phyloP scores from a whole-genome alignment of 1,284 basidiomycete genomes.

The Tylopilus sp. region DNA sequence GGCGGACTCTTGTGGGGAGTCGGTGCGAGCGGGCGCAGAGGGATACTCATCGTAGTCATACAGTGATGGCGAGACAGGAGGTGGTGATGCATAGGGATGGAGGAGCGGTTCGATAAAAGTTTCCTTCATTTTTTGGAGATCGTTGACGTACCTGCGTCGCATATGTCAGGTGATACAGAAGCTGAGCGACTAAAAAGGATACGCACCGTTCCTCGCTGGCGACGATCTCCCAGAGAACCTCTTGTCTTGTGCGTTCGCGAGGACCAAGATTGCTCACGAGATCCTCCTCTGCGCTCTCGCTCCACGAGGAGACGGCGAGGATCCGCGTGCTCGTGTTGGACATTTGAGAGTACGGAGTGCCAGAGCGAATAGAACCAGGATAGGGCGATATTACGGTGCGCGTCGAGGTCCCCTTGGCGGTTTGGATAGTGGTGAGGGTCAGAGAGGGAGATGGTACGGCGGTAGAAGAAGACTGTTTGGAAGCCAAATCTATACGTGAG shows the following conservation, averaged over 20 bases:
- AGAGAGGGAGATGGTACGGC: conserved; percentile 45
- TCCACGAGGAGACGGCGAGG: conserved; percentile 86
- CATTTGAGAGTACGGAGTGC: conserved; percentile 75
- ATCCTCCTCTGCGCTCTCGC: conserved; percentile 92
- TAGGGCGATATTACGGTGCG: conserved; percentile 61
- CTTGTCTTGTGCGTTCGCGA: conserved; percentile 91
- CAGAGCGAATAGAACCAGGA: conserved; percentile 66
- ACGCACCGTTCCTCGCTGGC: conserved; percentile 91
- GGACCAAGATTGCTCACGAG: conserved; percentile 91
- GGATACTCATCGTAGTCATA: conserved; percentile 64
- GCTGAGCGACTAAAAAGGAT: conserved; percentile 11
- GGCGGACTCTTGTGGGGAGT: conserved; percentile 62
- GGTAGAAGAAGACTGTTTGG: conserved; percentile 37
- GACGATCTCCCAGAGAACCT: conserved; percentile 98
- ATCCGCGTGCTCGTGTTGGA: conserved; percentile 67
- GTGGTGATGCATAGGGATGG: conserved; percentile 65
- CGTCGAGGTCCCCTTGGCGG: conserved; percentile 49
- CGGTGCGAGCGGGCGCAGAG: conserved; percentile 37
- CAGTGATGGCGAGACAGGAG: conserved; percentile 48
- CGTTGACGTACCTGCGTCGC: conserved; percentile 77
- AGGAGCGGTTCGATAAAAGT: conserved; percentile 89
- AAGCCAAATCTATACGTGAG: conserved; percentile 47
- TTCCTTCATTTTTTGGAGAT: conserved; percentile 87
- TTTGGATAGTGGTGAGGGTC: conserved; percentile 35
- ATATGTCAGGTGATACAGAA: conserved; percentile 14